Evolutionary conservation across 208 protist genomes (phyloP), one percentile per base, ranked within the genome.

Genomic region (Borovskyia barvae): DNA sequence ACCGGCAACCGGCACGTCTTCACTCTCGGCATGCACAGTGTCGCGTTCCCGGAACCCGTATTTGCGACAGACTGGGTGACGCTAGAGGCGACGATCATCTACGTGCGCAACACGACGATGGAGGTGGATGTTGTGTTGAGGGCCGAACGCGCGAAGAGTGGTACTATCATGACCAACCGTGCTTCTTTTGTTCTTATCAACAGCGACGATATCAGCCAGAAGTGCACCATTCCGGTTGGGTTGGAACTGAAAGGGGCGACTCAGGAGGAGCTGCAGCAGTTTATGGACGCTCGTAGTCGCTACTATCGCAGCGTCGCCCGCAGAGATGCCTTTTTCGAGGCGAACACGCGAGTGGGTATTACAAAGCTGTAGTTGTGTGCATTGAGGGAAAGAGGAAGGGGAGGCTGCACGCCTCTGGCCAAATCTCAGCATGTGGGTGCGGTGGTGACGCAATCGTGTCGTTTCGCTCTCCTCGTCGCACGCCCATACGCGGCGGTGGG

Each of bases 81-180:
- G 32, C 75, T 97, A n/a, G 67, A 86, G 40, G 87, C 88, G 12
- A 80, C 77, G 28, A 75, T 95, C 40, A 79, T 92, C 30, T 97
- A 94, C 63, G 85, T 93, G 39, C 84, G 81, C 49, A 93, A 93
- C 54, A 92, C 85, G 20, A 97, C 91, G 14, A 90, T 97, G 78
- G 85, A 97, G 67, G 82, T 97, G 9, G 91, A 94, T 40, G 81
- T 97, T 14, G 71, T 62, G 55, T 54, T 97, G 20, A 49, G 32
- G 6, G 87, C 78, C 12, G 91, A 94, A 61, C 81, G 82, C 25
- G 73, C 78, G 41, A 52, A 63, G 17, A 57, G 64, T 22, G 40
- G 55, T 11, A 43, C 29, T 5, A 69, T 92, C 51, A 60, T 89
- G 25, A 94, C 90, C 17, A 95, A 95, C 58, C 81, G 82, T 7